Evolutionary conservation across 176 grass and related monocot genomes (phyloP).

Genomic region (Ensete glaucum): DNA sequence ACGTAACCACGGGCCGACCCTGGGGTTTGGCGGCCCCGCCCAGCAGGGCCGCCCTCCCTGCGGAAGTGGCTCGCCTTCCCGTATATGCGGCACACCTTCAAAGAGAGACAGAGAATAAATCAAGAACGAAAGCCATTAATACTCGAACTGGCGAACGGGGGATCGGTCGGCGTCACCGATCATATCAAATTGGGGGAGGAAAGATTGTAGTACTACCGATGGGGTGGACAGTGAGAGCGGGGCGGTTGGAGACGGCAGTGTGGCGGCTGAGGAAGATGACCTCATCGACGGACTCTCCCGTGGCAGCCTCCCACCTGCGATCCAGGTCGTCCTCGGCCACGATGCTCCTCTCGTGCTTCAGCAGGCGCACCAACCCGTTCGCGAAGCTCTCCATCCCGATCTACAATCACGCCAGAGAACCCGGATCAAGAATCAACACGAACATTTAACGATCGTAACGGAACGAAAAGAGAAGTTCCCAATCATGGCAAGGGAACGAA

Average conservation of each 20-base stretch:
- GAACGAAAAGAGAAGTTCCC: slow-evolving; percentile 23
- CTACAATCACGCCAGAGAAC: background rate
- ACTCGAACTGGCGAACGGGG: background rate
- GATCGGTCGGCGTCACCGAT: background rate
- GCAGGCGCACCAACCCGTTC: slow-evolving; percentile 45
- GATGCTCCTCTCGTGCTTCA: slow-evolving; percentile 60
- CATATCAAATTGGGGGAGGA: background rate
- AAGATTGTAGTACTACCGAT: slow-evolving; percentile 35
- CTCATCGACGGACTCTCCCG: slow-evolving; percentile 49
- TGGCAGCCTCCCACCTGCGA: slow-evolving; percentile 44
- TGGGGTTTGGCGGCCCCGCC: slow-evolving; percentile 63
- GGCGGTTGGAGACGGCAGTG: slow-evolving; percentile 64
- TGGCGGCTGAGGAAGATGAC: slow-evolving; percentile 75
- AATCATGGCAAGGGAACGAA: slow-evolving; percentile 12
- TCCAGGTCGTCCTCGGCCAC: slow-evolving; percentile 63
- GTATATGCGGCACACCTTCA: slow-evolving; percentile 70
- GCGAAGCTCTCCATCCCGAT: slow-evolving; percentile 52
- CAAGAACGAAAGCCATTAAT: background rate
- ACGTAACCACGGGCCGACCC: slow-evolving; percentile 80
- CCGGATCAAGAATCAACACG: no score
- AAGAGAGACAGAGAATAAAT: slow-evolving; percentile 1
- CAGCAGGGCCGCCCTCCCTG: slow-evolving; percentile 80
- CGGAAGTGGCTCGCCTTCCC: slow-evolving; percentile 60
- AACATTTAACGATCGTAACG: background rate
- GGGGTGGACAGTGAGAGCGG: slow-evolving; percentile 85